Evolutionary conservation across 176 grass and related monocot genomes (phyloP).

Genomic region (Areca catechu): DNA sequence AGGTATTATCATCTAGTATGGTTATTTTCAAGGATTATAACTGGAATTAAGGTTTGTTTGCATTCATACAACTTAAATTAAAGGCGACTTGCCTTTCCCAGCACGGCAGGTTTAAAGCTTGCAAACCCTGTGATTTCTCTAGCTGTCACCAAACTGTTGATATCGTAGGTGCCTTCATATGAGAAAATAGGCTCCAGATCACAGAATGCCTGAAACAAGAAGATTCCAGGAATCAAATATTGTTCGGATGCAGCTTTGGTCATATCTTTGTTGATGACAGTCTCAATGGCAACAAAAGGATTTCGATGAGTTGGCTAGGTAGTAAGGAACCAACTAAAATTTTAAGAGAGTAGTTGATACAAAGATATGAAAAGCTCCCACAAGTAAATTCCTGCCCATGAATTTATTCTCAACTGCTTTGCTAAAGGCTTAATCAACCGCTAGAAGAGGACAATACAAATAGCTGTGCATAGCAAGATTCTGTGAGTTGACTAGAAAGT

Average conservation of each 20-base stretch:
- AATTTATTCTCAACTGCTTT: too few relatives aligned
- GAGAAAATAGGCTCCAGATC: slow-evolving; percentile 81
- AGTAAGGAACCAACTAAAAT: too few relatives aligned
- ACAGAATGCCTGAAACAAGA: slow-evolving; percentile 52
- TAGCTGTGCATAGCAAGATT: too few relatives aligned
- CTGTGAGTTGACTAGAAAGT: too few relatives aligned
- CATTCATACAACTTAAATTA: slow-evolving; percentile 13
- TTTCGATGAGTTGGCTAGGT: too few relatives aligned
- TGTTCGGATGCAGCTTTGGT: too few relatives aligned
- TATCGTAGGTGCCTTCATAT: slow-evolving; percentile 67
- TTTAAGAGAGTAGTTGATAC: too few relatives aligned
- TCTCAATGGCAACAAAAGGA: too few relatives aligned
- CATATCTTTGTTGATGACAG: background rate
- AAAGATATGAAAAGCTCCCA: too few relatives aligned
- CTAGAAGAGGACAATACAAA: too few relatives aligned
- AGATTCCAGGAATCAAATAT: slow-evolving; percentile 3
- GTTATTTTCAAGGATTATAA: background rate
- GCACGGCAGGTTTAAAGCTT: slow-evolving; percentile 62
- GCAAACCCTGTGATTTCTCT: slow-evolving; percentile 75
- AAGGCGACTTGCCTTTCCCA: slow-evolving; percentile 40
- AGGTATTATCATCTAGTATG: background rate
- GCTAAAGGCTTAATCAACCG: too few relatives aligned
- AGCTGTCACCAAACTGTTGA: slow-evolving; percentile 63
- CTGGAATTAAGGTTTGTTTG: background rate
- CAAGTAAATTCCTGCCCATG: too few relatives aligned